Evolutionary conservation across 2,329 filamentous ascomycete species (phyloP).

Genomic region (Arachnomyces sp.): DNA sequence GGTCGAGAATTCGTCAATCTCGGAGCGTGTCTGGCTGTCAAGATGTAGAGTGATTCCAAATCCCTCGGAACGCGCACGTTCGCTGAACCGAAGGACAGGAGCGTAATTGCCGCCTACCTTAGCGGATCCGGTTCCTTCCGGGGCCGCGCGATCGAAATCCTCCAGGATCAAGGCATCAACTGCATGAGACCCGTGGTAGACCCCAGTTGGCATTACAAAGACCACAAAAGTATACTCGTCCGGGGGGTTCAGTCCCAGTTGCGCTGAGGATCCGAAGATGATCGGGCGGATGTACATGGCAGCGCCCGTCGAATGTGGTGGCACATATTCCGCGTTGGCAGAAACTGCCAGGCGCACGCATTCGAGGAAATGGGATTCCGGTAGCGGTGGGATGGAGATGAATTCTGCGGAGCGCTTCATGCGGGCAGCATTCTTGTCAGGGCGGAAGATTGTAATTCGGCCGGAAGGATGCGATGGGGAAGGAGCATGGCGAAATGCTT

Average conservation of each 20-base stretch:
- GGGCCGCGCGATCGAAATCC: constrained; percentile 89
- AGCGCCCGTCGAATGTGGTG: constrained; percentile 78
- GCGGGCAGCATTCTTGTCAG: constrained; percentile 72
- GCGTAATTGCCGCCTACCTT: constrained; percentile 97
- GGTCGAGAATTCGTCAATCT: constrained; percentile 94
- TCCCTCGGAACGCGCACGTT: constrained; percentile 67
- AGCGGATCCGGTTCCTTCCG: constrained; percentile 80
- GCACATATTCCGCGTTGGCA: constrained; percentile 84
- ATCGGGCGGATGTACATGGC: constrained; percentile 90
- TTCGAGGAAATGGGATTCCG: constrained; percentile 65
- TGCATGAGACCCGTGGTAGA: constrained; percentile 84
- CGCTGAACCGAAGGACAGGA: constrained; percentile 80
- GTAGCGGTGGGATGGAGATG: constrained; percentile 75
- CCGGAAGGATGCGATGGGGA: constrained; percentile 39
- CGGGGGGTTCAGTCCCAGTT: constrained; percentile 76
- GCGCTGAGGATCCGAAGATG: constrained; percentile 78
- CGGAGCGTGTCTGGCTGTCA: constrained; percentile 73
- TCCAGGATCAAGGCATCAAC: constrained; percentile 86
- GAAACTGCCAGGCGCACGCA: constrained; percentile 74
- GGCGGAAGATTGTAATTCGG: constrained; percentile 78
- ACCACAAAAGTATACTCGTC: constrained; percentile 90
- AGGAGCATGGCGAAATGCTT: constrained; percentile 74
- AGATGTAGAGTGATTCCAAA: constrained; percentile 93
- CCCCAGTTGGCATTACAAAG: constrained; percentile 83
- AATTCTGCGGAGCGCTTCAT: constrained; percentile 79